Percentiles rank a stretch among this genome's conserved stretches.
These are phyloP conservation scores for Inonotus hispidus DNA, from an alignment of 1,284 basidiomycete species.

Conservation along the genomic window DNA sequence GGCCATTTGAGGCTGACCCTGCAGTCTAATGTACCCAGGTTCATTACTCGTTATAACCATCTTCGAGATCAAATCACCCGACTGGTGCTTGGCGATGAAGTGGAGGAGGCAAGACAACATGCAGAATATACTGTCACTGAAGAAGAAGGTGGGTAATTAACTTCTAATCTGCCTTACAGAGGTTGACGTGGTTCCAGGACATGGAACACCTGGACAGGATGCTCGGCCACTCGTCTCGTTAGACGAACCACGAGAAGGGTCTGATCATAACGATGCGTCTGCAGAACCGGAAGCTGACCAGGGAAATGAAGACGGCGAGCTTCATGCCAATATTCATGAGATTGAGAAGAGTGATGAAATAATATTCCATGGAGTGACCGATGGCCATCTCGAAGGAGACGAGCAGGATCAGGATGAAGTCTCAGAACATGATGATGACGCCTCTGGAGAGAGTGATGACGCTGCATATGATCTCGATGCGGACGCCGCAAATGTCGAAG, in stretches of 20 bases:
- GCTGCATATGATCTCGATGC: slow-evolving; percentile 26
- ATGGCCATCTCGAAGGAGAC: slow-evolving; percentile 15
- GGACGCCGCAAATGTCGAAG: slow-evolving; percentile 26
- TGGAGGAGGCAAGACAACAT: slow-evolving; percentile 20
- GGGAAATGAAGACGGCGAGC: not conserved
- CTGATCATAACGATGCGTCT: slow-evolving; percentile 2
- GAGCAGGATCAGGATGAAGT: not conserved
- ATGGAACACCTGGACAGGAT: not conserved
- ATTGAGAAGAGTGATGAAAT: no score
- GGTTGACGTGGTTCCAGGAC: not conserved
- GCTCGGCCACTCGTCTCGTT: not conserved
- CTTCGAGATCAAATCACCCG: slow-evolving; percentile 55
- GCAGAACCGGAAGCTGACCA: not conserved
- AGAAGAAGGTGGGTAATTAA: slow-evolving; percentile 19
- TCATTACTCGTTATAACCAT: slow-evolving; percentile 59
- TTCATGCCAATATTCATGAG: slow-evolving; percentile 18
- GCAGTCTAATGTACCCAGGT: slow-evolving; percentile 47
- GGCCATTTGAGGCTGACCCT: slow-evolving; percentile 63
- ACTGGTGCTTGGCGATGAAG: slow-evolving; percentile 31
- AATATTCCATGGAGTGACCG: not conserved
- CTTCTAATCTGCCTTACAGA: slow-evolving; percentile 2
- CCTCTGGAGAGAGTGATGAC: slow-evolving; percentile 14
- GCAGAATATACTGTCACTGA: slow-evolving; percentile 17
- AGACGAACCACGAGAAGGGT: not conserved
- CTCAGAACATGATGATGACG: slow-evolving; percentile 20